Evolutionary conservation across 495 filamentous ascomycete genomes (phyloP).

Genomic region (Aspergillus nidulans): DNA sequence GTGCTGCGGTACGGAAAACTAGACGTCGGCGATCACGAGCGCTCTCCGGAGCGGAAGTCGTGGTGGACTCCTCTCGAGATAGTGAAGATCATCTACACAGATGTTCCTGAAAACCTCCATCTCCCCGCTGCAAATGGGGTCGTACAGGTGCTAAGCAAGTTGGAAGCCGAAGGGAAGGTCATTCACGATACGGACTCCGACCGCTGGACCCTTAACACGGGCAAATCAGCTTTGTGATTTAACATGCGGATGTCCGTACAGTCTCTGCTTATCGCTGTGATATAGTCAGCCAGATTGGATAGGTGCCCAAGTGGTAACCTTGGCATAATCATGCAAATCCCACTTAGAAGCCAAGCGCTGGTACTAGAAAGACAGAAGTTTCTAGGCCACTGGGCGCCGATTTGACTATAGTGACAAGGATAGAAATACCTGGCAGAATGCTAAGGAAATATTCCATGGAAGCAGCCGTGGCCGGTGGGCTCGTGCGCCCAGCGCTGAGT

Average conservation of each 20-base stretch:
- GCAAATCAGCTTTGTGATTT: slow-evolving; percentile 28
- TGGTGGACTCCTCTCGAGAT: slow-evolving; percentile 71
- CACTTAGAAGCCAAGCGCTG: background rate
- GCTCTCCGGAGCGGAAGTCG: slow-evolving; percentile 24
- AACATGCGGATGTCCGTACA: background rate
- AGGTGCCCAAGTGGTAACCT: background rate
- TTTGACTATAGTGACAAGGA: background rate
- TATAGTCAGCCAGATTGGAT: background rate
- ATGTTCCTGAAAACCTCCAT: slow-evolving; percentile 72
- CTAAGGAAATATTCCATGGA: slow-evolving; percentile 1
- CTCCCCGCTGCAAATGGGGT: slow-evolving; percentile 66
- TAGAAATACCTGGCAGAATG: background rate
- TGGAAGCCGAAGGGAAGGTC: slow-evolving; percentile 62
- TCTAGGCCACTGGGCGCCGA: background rate
- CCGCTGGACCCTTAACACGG: slow-evolving; percentile 47
- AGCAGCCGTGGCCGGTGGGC: background rate
- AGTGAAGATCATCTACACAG: slow-evolving; percentile 78
- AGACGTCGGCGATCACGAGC: slow-evolving; percentile 29
- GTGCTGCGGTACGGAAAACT: slow-evolving; percentile 50
- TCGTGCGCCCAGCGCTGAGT: background rate
- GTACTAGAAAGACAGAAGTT: background rate
- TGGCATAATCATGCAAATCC: background rate
- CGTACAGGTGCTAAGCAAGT: slow-evolving; percentile 63
- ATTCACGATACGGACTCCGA: slow-evolving; percentile 42
- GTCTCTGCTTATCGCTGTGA: background rate